phyloP scores from a whole-genome alignment of 2,329 filamentous ascomycete species.

The Aspergillus jensenii region DNA sequence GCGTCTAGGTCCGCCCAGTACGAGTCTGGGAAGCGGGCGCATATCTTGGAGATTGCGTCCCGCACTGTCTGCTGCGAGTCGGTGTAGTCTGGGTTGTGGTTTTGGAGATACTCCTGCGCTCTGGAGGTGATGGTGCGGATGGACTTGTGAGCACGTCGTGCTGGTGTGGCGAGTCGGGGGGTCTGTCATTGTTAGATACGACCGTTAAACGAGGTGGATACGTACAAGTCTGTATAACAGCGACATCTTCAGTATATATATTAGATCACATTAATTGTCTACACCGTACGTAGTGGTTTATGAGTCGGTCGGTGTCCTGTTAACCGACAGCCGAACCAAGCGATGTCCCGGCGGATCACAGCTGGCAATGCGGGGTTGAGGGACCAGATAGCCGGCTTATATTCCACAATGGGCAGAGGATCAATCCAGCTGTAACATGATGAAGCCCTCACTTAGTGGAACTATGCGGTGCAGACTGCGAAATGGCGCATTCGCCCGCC shows the following conservation, averaged over 20 bases:
- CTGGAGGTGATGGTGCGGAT: conserved; percentile 14
- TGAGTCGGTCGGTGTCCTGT: not conserved
- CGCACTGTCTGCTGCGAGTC: conserved; percentile 34
- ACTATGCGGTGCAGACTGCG: not conserved
- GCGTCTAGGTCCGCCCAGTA: conserved; percentile 46
- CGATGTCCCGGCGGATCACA: not conserved
- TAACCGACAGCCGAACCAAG: not conserved
- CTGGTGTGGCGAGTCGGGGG: not conserved
- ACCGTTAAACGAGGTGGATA: fast-evolving
- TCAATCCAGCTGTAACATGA: too few relatives aligned
- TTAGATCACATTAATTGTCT: not conserved
- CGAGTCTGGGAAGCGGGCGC: conserved; percentile 41
- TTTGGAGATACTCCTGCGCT: conserved; percentile 24
- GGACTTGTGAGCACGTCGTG: not conserved
- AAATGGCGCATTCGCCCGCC: not conserved
- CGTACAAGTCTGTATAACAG: not conserved
- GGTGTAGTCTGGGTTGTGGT: conserved; percentile 16
- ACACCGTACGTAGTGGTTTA: not conserved
- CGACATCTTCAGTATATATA: too few relatives aligned
- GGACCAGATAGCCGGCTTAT: not conserved
- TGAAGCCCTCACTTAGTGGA: not conserved
- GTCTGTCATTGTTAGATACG: not conserved
- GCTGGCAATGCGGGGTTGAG: not conserved
- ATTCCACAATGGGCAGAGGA: too few relatives aligned
- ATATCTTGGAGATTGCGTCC: conserved; percentile 46